Evolutionary conservation across 768 basidiomycete species (phyloP), one percentile per base, ranked within the genome.

Genomic region (Leccinum variicolor): DNA sequence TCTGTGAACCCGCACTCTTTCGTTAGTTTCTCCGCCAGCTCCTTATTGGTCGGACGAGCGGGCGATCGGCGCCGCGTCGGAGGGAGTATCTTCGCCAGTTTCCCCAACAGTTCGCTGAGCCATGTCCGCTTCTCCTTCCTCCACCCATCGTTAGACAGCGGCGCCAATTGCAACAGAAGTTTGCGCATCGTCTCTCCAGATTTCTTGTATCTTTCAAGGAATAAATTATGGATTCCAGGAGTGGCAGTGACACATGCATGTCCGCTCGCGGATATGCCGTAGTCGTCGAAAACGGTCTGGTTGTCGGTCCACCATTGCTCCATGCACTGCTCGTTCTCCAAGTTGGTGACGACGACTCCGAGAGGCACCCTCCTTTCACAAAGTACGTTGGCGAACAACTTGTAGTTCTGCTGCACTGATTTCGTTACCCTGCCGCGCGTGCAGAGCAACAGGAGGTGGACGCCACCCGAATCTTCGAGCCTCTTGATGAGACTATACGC

Each of bases 221-320:
- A 70, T 26, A 54, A 52, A 43, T 64, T 54, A 0, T 48, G 65
- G 11, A 61, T 55, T 17, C 75, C 69, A 15, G 64, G 57, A 43
- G 52, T 69, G 14, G 76, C 70, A 14, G 77, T 77, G 59, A 79
- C 69, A 57, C 79, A 79, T 4, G 76, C 79, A 19, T 76, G 72
- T 15, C 72, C 76, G 13, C 61, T 33, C 0, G 67, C 57, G 33
- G 52, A 46, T 61, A 79, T 75, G 1, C 62, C 64, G 43, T 69
- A 67, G 14, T 19, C 36, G 43, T 55, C 56, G 56, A 80, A 79
- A 3, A 28, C 45, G 13, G 33, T 31, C 49, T 71, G n/a, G 56
- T 79, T 79, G 34, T 53, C 31, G 15, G 48, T 39, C 78, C 77
- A 79, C 79, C 78, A 79, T 25, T 39, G 62, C 4, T 73, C 70